Evolutionary conservation across 257 asterid species (phyloP), one percentile per base, ranked within the genome.

Genomic region (Linaria vulgaris): DNA sequence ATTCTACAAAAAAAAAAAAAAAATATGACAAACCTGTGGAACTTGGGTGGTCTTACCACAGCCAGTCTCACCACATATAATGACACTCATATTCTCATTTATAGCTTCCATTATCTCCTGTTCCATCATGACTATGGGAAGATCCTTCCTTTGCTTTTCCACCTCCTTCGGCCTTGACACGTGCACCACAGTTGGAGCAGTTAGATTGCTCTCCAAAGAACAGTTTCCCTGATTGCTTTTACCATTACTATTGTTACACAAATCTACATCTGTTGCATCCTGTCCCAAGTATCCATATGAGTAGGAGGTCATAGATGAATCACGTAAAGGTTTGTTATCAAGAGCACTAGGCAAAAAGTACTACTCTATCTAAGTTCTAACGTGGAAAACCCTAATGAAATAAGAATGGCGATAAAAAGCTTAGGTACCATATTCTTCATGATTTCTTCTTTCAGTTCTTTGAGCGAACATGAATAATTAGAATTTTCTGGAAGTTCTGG

Each of bases 41-140:
- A 92, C 97, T 79, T 92, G 99, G 63, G 99, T 92, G 65, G 97
- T 92, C 79, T 92, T 92, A 53, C 99, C 97, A 74, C 99, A 92
- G 22, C 97, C 97, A 63, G 96, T 92, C 75, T 85, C 99, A 66
- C 99, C 99, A 72, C 99, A 89, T 74, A 92, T 78, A 63, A 92
- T 89, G 53, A 89, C 84, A 81, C 87, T 74, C 53, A 55, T 62
- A 57, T 83, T 85, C 65, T 81, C 83, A 59, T 82, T 83, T 50
- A 92, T 79, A 52, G 95, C 94, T 82, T 92, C 99, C 96, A 89
- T 92, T 76, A 89, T 85, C 77, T 92, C 99, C 75, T 87, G 95
- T 85, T 92, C 99, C 96, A 82, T 87, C 97, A 87, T 89, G 66
- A 92, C 91, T 71, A 92, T 87, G 5, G 96, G 99, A 69, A 92